Evolutionary conservation across 345 rosid species (phyloP).

Genomic region (Rhizophora apiculata): DNA sequence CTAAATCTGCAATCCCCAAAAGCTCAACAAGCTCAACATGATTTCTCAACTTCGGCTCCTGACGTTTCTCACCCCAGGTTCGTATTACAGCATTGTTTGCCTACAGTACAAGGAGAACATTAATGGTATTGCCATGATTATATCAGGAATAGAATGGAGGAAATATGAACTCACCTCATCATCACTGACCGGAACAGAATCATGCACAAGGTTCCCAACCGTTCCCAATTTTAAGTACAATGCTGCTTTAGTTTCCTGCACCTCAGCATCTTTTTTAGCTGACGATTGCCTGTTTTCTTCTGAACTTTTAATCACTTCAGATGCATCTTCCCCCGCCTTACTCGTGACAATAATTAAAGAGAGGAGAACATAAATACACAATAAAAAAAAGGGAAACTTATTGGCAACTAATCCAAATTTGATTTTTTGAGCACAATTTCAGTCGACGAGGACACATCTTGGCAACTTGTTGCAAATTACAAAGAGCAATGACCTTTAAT

Average conservation of each 20-base stretch:
- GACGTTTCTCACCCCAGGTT: slow-evolving; percentile 57
- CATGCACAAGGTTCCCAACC: slow-evolving; percentile 86
- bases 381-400: background rate
- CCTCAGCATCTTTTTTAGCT: slow-evolving; percentile 64
- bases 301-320: slow-evolving; percentile 50
- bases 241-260: slow-evolving; percentile 48
- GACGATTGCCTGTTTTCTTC: slow-evolving; percentile 51
- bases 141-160: background rate
- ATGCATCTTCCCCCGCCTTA: slow-evolving; percentile 51
- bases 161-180: slow-evolving; percentile 53
- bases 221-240: slow-evolving; percentile 55
- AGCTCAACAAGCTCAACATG: slow-evolving; percentile 95
- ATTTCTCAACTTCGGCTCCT: slow-evolving; percentile 57
- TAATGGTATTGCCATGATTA: background rate
- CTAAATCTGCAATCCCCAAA: slow-evolving; percentile 70
- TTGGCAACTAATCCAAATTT: background rate
- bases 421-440: too few relatives aligned
- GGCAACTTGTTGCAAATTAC: too few relatives aligned
- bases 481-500: too few relatives aligned
- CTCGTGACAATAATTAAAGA: background rate
- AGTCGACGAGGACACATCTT: too few relatives aligned
- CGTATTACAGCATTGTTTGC: slow-evolving; percentile 63
- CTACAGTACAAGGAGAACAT: slow-evolving; percentile 28
- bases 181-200: slow-evolving; percentile 67
- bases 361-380: background rate